phyloP scores from a whole-genome alignment of 179 eudicot genomes.

The Beta lomatogona region DNA sequence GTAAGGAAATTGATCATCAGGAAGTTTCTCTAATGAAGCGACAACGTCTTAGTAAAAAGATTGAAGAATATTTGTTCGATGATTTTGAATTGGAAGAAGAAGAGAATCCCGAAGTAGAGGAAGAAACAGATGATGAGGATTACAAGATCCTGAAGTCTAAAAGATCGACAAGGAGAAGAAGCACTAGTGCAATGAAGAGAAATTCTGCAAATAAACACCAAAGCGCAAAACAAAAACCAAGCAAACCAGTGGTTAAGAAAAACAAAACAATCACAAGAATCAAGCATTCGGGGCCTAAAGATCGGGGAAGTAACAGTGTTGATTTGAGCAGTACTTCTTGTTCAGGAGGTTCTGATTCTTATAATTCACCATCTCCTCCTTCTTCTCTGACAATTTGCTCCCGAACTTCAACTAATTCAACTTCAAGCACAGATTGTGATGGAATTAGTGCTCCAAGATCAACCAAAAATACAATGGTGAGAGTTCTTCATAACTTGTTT shows the following conservation, averaged over 20 bases:
- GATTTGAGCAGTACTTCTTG: constrained; percentile 9
- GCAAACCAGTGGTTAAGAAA: constrained; percentile 18
- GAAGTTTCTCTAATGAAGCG: constrained; percentile 17
- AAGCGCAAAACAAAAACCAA: not conserved
- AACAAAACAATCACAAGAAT: not conserved
- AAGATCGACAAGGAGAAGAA: constrained; percentile 10
- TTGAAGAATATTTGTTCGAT: not conserved
- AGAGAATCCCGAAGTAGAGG: constrained; percentile 14
- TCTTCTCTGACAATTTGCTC: constrained; percentile 36
- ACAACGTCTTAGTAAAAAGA: constrained; percentile 1
- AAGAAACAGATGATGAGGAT: constrained; percentile 26
- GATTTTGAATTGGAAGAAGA: not conserved
- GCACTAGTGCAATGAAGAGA: not conserved
- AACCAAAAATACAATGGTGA: constrained; percentile 34
- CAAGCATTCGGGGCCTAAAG: not conserved
- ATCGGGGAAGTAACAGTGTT: not conserved
- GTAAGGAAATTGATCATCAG: not conserved
- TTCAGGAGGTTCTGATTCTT: constrained; percentile 28
- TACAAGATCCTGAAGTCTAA: constrained; percentile 21
- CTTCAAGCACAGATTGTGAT: constrained; percentile 35
- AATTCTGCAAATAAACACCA: not conserved
- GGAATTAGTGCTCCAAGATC: constrained; percentile 22
- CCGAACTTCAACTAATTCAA: constrained; percentile 33
- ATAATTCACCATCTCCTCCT: constrained; percentile 28
- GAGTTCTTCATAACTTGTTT: not conserved